These are phyloP conservation scores for Chenopodium formosanum DNA, from an alignment of 148 eudicot species.

Conservation along the genomic window DNA sequence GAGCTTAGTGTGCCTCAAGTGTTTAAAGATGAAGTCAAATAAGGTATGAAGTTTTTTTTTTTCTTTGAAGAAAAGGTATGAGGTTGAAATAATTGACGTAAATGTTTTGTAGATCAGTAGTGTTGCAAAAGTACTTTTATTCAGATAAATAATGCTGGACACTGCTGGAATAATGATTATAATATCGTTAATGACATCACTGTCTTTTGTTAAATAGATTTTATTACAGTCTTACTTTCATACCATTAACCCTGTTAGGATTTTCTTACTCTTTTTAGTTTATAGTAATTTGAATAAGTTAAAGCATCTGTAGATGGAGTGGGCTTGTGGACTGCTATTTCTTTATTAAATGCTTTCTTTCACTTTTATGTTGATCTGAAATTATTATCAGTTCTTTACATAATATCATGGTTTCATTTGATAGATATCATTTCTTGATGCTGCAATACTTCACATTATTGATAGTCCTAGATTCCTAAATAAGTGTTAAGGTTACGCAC, in stretches of 20 bases:
- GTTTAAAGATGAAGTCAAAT: conserved; percentile 59
- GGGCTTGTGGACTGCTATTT: background rate
- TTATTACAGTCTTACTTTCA: background rate
- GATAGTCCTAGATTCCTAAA: background rate
- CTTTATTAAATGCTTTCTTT: background rate
- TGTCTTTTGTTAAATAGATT: background rate
- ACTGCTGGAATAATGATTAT: background rate
- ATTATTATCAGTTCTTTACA: background rate
- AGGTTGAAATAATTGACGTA: background rate
- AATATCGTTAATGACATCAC: background rate
- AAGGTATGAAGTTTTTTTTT: conserved; percentile 43
- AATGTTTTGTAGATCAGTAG: background rate
- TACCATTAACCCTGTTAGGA: background rate
- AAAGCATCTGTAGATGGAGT: background rate
- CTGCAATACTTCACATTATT: background rate
- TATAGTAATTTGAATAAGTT: background rate
- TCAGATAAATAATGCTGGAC: conserved; percentile 1
- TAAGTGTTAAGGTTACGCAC: background rate
- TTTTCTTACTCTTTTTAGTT: background rate
- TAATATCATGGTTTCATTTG: background rate
- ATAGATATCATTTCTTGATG: background rate
- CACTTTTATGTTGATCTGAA: background rate
- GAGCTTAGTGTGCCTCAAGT: conserved; percentile 59
- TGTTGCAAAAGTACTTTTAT: background rate
- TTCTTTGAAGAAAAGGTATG: conserved; percentile 42